A percentile compares a stretch with the other conserved stretches of the same genome.
phyloP scores from a whole-genome alignment of 331 rosid genomes.

The Erythrophleum ivorense region DNA sequence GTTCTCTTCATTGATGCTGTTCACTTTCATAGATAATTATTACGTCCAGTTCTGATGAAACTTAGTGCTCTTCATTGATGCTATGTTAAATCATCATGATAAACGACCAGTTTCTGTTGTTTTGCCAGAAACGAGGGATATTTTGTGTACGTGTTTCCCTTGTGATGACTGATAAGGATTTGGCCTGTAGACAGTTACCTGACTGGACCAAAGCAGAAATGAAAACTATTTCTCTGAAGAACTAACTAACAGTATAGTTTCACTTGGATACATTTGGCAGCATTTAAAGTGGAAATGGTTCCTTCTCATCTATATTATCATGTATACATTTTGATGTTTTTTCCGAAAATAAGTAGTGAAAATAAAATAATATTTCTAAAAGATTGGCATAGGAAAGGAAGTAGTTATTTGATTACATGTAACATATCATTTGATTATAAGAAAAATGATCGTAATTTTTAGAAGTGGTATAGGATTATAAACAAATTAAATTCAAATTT shows the following conservation, averaged over 20 bases:
- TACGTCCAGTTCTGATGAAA: background rate
- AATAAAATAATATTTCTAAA: too few relatives aligned
- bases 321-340: too few relatives aligned
- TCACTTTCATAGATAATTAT: conserved; percentile 1
- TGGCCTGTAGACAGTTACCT: background rate
- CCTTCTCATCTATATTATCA: too few relatives aligned
- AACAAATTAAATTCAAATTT: too few relatives aligned
- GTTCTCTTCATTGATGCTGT: conserved; percentile 12
- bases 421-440: too few relatives aligned
- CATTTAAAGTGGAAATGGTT: too few relatives aligned
- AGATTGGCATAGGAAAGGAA: too few relatives aligned
- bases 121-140: background rate
- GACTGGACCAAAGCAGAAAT: background rate
- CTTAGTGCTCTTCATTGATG: background rate
- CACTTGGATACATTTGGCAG: too few relatives aligned
- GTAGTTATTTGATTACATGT: too few relatives aligned
- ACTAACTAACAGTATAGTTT: background rate
- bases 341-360: too few relatives aligned
- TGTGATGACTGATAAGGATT: background rate
- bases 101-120: background rate
- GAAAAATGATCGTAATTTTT: too few relatives aligned
- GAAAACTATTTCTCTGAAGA: background rate
- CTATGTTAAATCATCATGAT: background rate
- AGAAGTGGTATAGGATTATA: too few relatives aligned
- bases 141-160: background rate